These are phyloP conservation scores for Melanogaster broomeanus DNA, from an alignment of 768 basidiomycete genomes.

Conservation along the genomic window DNA sequence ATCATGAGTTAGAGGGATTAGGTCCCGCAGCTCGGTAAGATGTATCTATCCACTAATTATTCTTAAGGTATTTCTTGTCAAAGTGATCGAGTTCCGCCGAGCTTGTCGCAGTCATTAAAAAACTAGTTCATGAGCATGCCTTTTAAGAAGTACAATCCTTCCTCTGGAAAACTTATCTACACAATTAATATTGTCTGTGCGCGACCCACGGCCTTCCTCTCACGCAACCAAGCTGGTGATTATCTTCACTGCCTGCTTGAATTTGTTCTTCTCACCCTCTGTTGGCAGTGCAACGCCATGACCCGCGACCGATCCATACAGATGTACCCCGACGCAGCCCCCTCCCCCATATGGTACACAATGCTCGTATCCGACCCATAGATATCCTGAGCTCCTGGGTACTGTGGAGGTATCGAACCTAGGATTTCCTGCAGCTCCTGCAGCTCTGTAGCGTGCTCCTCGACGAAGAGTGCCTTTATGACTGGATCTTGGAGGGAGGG, in stretches of 20 bases:
- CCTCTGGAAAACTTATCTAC: no score
- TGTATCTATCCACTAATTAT: no score
- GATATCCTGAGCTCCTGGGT: constrained; percentile 66
- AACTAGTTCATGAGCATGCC: no score
- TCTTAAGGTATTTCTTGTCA: no score
- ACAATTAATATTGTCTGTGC: no score
- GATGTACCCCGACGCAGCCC: constrained; percentile 53
- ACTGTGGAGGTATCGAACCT: constrained; percentile 43
- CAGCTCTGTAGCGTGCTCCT: constrained; percentile 42
- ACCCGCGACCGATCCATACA: constrained; percentile 60
- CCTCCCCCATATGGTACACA: constrained; percentile 43
- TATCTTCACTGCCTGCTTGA: constrained; percentile 70
- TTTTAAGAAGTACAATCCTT: not conserved
- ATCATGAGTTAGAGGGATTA: no score
- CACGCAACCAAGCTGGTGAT: constrained; percentile 47
- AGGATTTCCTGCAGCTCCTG: constrained; percentile 63
- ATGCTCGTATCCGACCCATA: constrained; percentile 73
- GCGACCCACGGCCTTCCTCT: not conserved
- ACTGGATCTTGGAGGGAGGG: constrained; percentile 41
- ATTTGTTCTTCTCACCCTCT: constrained; percentile 64
- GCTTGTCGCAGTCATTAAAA: no score
- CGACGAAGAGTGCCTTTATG: constrained; percentile 42
- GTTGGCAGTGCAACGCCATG: constrained; percentile 49
- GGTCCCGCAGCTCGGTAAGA: no score
- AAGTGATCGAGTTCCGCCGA: no score